Evolutionary conservation across 2,329 filamentous ascomycete genomes (phyloP).

Genomic region (Lizonia empirigonia): DNA sequence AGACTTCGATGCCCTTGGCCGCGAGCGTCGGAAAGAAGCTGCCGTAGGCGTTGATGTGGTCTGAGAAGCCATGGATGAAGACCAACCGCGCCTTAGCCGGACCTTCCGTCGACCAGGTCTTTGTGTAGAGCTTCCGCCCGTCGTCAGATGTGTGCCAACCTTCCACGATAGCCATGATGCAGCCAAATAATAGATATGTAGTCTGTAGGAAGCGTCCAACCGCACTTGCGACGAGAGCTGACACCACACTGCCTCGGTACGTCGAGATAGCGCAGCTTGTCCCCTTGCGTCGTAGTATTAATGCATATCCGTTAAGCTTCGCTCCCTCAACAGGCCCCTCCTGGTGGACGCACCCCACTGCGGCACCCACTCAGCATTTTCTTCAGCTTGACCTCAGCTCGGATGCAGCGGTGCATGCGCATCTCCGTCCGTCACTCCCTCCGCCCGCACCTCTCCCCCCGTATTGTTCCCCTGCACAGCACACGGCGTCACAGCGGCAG

Average conservation of each 20-base stretch:
- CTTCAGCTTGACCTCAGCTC: conserved; percentile 11
- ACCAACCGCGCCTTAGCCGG: conserved; percentile 72
- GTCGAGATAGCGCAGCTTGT: conserved; percentile 8
- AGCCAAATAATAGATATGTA: neutral
- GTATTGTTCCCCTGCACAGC: conserved; percentile 19
- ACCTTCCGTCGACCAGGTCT: conserved; percentile 65
- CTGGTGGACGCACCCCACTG: conserved; percentile 19
- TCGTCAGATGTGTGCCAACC: conserved; percentile 59
- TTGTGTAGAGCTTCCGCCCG: conserved; percentile 63
- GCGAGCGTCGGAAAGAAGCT: conserved; percentile 74
- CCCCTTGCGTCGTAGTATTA: conserved; percentile 15
- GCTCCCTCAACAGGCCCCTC: conserved; percentile 8
- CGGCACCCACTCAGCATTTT: conserved; percentile 29
- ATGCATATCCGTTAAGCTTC: conserved; percentile 10
- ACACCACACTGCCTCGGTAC: neutral
- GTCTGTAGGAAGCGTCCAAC: neutral
- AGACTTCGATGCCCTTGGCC: conserved; percentile 72
- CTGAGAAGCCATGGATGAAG: conserved; percentile 88
- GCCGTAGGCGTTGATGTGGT: conserved; percentile 70
- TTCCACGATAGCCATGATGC: conserved; percentile 54
- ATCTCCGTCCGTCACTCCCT: conserved; percentile 20
- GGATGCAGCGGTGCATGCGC: conserved; percentile 25
- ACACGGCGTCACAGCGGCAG: conserved; percentile 30
- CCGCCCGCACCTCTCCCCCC: conserved; percentile 18
- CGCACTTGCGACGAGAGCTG: neutral